Percentiles rank a stretch among this genome's conserved stretches.
These are phyloP conservation scores for Cladosporium phlei DNA, from an alignment of 2,329 filamentous ascomycete species.

Conservation along the genomic window DNA sequence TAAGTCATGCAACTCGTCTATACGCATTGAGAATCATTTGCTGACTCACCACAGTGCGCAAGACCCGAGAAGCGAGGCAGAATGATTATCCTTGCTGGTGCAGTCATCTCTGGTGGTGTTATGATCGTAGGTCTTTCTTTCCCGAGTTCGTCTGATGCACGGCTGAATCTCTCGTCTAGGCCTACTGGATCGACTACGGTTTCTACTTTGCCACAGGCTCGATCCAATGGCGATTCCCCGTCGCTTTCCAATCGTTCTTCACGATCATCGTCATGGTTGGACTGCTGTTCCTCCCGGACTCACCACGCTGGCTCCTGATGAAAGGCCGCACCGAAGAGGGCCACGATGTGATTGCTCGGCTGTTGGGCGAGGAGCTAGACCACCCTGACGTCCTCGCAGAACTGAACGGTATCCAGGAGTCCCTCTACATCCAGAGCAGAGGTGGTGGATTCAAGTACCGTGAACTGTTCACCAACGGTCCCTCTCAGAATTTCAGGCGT, in stretches of 20 bases:
- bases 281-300: slow-evolving; percentile 15
- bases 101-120: slow-evolving; percentile 47
- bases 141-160: neutral
- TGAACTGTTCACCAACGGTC: slow-evolving; percentile 10
- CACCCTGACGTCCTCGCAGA: slow-evolving; percentile 7
- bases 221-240: slow-evolving; percentile 13
- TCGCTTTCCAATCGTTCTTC: slow-evolving; percentile 15
- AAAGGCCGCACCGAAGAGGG: slow-evolving; percentile 13
- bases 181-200: slow-evolving; percentile 46
- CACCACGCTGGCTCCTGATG: slow-evolving; percentile 15
- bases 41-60: no score
- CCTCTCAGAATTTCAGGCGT: slow-evolving; percentile 7
- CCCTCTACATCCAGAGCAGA: slow-evolving; percentile 10
- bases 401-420: slow-evolving; percentile 9
- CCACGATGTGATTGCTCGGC: slow-evolving; percentile 10
- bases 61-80: slow-evolving; percentile 46
- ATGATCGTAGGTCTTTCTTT: slow-evolving; percentile 28
- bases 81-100: slow-evolving; percentile 46
- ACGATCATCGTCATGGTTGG: slow-evolving; percentile 14
- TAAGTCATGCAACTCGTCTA: no score
- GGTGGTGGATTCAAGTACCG: slow-evolving; percentile 11
- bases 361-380: slow-evolving; percentile 5
- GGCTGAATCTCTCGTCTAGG: slow-evolving; percentile 16
- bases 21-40: no score
- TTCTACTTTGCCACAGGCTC: slow-evolving; percentile 7